Conservation (phyloP, 2,329 filamentous ascomycete species). For the Aspergillus jensenii region DNA sequence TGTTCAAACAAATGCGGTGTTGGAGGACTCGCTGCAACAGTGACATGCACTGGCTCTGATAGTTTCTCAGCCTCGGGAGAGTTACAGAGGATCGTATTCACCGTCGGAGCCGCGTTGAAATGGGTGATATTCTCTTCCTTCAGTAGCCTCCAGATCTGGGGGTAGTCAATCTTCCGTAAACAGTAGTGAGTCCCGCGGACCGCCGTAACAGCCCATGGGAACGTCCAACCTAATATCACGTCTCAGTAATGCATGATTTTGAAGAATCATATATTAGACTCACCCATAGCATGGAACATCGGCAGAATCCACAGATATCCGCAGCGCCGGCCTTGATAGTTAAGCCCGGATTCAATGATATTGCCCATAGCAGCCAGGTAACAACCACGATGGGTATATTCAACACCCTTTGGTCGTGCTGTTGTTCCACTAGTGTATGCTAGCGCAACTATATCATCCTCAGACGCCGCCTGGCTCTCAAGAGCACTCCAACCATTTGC, state of each 20-base stretch:
- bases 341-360: conserved; percentile 83
- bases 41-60: conserved; percentile 73
- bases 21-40: conserved; percentile 88
- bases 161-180: conserved; percentile 91
- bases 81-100: conserved; percentile 89
- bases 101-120: conserved; percentile 93
- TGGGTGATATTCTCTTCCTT: conserved; percentile 88
- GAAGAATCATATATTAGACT: conserved; percentile 15
- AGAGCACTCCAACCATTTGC: conserved; percentile 74
- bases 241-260: not conserved
- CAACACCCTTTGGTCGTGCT: conserved; percentile 85
- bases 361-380: conserved; percentile 86
- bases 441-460: conserved; percentile 80
- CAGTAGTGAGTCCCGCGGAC: conserved; percentile 95
- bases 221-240: conserved; percentile 64
- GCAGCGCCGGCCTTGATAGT: conserved; percentile 66
- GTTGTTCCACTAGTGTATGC: conserved; percentile 96
- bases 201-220: conserved; percentile 89
- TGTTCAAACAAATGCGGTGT: conserved; percentile 88
- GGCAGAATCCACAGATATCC: conserved; percentile 90
- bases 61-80: conserved; percentile 72
- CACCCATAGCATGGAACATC: conserved; percentile 70
- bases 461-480: conserved; percentile 67
- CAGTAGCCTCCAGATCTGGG: conserved; percentile 83
- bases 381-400: conserved; percentile 83